Conservation (phyloP, 495 filamentous ascomycete genomes). For the Achaetomiella virescens region DNA sequence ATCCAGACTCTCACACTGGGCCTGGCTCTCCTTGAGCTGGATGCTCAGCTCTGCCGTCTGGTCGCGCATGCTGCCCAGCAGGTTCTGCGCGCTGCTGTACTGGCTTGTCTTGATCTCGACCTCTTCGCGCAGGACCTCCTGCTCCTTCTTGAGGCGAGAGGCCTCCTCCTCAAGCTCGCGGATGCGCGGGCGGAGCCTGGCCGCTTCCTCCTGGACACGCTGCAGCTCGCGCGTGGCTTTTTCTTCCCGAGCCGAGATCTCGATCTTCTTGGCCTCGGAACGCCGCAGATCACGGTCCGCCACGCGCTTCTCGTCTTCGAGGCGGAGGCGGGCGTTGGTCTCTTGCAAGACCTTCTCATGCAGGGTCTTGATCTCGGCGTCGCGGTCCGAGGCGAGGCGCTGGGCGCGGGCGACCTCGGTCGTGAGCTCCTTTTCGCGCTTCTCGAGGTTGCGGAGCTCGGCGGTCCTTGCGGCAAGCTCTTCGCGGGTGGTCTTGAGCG, state of each 20-base stretch:
- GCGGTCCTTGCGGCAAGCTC: conserved; percentile 60
- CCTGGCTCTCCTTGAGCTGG: conserved; percentile 85
- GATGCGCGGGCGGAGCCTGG: conserved; percentile 54
- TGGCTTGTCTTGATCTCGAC: conserved; percentile 79
- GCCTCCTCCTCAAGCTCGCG: conserved; percentile 67
- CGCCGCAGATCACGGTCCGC: conserved; percentile 68
- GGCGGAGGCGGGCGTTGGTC: conserved; percentile 59
- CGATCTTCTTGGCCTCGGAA: conserved; percentile 69
- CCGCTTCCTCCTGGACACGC: conserved; percentile 62
- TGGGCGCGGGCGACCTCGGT: conserved; percentile 63
- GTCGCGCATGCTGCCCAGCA: conserved; percentile 88
- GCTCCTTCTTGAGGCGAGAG: conserved; percentile 56
- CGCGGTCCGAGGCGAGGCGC: conserved; percentile 62
- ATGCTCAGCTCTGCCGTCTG: conserved; percentile 82
- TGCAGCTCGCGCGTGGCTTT: conserved; percentile 60
- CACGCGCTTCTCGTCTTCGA: conserved; percentile 68
- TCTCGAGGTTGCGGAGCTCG: conserved; percentile 69
- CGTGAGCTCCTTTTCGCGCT: conserved; percentile 72
- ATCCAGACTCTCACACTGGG: conserved; percentile 78
- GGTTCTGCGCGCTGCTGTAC: conserved; percentile 72
- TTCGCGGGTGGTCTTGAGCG: conserved; percentile 63
- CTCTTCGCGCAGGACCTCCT: conserved; percentile 67
- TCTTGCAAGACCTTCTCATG: conserved; percentile 72
- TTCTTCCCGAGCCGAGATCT: conserved; percentile 65
- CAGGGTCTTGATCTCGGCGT: conserved; percentile 67